Base-by-base conservation (phyloP, 2,329 filamentous ascomycete genomes). In the Metarhizium robertsii region DNA sequence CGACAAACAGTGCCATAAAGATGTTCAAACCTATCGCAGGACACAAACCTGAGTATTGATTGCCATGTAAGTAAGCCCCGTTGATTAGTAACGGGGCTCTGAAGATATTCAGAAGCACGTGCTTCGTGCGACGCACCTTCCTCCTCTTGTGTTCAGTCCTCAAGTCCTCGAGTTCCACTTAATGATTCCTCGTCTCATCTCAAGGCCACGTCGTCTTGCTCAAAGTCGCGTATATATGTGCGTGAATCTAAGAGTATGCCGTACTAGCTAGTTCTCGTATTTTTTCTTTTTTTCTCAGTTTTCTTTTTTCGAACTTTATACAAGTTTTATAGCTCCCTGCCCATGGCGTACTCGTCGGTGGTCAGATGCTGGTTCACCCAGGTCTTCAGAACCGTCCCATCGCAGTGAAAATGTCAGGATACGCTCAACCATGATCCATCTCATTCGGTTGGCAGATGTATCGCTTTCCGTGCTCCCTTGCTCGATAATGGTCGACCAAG, bases 351-450 rank as follows among this genome's bases (percentile, higher is more conserved):
- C 52, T 51, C 55, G 55, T 53, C 59, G 57, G 47, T 57, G 55
- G n/a, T 55, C 45, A 8, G 50, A 36, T n/a, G 50, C 54, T 14
- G 61, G 57, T 51, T 66, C 64, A 50, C 59, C 59, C n/a, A 62
- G 61, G 18, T 65, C 67, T 18, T 58, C 64, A 49, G 63, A 64
- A n/a, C 64, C 66, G 18, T 72, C 70, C 62, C 68, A 68, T 14
- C 66, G 63, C 42, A 72, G 59, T 6, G 69, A 69, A 54, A 72
- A 71, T 1, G 70, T 72, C 34, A 72, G 57, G 43, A 67, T 70
- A 16, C 70, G 64, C 57, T 73, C 70, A 8, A 72, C 69, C 25
- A 70, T 60, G 34, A 70, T 66, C 70, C 70, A 73, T 55, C 70
- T 64, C 67, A 71, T 68, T 48, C 65, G 61, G 54, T 71, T 67